Evolutionary conservation across 768 basidiomycete species (phyloP), one percentile per base, ranked within the genome.

Genomic region (Lentinula lateritia): DNA sequence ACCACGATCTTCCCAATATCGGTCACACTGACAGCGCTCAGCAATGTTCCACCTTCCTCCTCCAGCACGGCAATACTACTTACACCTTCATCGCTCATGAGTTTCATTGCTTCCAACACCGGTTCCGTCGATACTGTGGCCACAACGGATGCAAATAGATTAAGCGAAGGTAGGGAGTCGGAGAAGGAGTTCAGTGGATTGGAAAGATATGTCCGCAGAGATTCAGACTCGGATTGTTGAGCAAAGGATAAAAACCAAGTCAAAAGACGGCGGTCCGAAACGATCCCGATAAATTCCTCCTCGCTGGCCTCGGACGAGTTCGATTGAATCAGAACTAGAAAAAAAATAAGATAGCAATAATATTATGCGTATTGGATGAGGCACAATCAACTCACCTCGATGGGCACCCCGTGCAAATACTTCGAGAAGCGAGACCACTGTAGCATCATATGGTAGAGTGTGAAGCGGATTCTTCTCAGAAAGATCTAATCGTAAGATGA

Each of bases 41-140:
- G 71, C 59, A 93, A 71, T 50, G 73, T 78, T 4, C 88, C 85
- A 2, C 71, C 77, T 35, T 84, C 85, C 52, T 87, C 86, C 50
- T 90, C 88, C 5, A 90, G 70, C 4, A 93, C 87, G 15, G 91
- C 92, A 50, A 92, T 78, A 66, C 88, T 92, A 68, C 90, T 92
- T 28, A 93, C 90, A 23, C 92, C 92, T 67, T 89, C 83, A 63
- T 91, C 89, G 66, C 89, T 91, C 91, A 93, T 92, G 34, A 89
- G 76, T 62, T 79, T 84, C 92, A 93, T 93, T 5, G 90, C 90
- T 69, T 91, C 88, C 54, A 92, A 75, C 28, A 92, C 87, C 18
- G 81, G 80, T 2, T 83, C 82, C 15, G 76, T 78, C 48, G 88
- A 84, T 5, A 79, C 79, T 5, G 85, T 75, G 6, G 89, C 82